Conservation (phyloP, 2,329 filamentous ascomycete species). For the Colletotrichum sansevieriae region DNA sequence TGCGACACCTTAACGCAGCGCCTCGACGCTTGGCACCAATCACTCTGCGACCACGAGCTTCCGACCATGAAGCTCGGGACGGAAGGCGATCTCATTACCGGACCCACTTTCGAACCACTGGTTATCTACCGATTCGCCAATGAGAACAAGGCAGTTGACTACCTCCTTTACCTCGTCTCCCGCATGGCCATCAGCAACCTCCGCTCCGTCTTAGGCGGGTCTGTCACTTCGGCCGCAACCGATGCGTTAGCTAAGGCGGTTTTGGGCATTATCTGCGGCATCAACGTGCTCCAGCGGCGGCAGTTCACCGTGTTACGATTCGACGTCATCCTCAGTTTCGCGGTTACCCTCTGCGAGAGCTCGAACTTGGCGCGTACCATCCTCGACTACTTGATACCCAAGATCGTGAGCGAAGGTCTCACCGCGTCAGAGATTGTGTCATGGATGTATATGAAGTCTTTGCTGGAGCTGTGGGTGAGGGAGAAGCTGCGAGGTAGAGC, state of each 20-base stretch:
- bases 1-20: conserved; percentile 17
- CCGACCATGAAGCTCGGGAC: conserved; percentile 13
- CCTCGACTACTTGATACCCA: conserved; percentile 29
- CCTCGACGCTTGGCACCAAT: conserved; percentile 24
- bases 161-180: conserved; percentile 23
- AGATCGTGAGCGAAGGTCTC: conserved; percentile 8
- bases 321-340: conserved; percentile 12
- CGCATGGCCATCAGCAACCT: conserved; percentile 26
- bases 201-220: conserved; percentile 23
- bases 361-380: conserved; percentile 26
- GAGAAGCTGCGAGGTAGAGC: conserved; percentile 22
- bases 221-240: neutral
- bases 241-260: conserved; percentile 20
- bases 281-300: conserved; percentile 18
- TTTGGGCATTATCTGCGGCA: conserved; percentile 29
- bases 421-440: conserved; percentile 17
- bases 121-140: conserved; percentile 21
- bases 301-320: conserved; percentile 29
- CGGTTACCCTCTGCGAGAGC: conserved; percentile 5
- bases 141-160: conserved; percentile 18
- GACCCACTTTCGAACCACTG: conserved; percentile 24
- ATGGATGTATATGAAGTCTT: conserved; percentile 15
- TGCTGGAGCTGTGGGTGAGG: conserved; percentile 12
- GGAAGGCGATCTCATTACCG: conserved; percentile 15
- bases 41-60: conserved; percentile 23